These are phyloP conservation scores for Tephrocybe sp. DNA, from an alignment of 768 basidiomycete genomes.

Conservation along the genomic window DNA sequence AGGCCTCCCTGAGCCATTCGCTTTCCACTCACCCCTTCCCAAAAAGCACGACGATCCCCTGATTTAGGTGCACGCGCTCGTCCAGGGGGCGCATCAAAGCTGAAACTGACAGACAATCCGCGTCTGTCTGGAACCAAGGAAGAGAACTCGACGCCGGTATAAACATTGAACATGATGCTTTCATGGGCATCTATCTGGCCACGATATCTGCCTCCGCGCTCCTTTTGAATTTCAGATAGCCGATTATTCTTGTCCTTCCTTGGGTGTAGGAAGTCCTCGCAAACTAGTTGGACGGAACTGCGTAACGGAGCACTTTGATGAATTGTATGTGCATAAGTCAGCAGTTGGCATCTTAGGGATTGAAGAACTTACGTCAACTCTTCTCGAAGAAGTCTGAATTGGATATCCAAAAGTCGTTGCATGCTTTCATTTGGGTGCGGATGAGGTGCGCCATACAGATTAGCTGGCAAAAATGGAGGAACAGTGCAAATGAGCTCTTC, in stretches of 20 bases:
- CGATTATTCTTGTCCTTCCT: constrained; percentile 34
- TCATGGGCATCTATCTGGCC: constrained; percentile 40
- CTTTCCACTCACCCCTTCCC: constrained; percentile 61
- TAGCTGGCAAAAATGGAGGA: constrained; percentile 62
- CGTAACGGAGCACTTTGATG: constrained; percentile 50
- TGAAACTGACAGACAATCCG: constrained; percentile 48
- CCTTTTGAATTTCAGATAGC: constrained; percentile 46
- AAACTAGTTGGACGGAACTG: constrained; percentile 46
- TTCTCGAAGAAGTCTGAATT: constrained; percentile 74
- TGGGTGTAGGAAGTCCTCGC: constrained; percentile 39
- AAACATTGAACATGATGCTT: constrained; percentile 61
- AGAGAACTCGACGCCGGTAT: constrained; percentile 51
- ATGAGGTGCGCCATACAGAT: constrained; percentile 61
- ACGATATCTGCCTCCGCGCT: constrained; percentile 61
- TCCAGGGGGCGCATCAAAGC: constrained; percentile 55
- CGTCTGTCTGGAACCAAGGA: constrained; percentile 49
- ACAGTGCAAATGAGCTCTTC: constrained; percentile 53
- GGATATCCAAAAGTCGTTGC: constrained; percentile 67
- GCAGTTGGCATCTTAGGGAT: neutral
- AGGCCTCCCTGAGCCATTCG: constrained; percentile 63
- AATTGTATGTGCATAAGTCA: neutral
- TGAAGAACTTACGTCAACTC: constrained; percentile 55
- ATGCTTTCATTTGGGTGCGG: constrained; percentile 57
- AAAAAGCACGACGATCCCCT: constrained; percentile 48
- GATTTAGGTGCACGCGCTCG: constrained; percentile 42